phyloP scores from a whole-genome alignment of 768 basidiomycete genomes.

The Suillus weaverae region DNA sequence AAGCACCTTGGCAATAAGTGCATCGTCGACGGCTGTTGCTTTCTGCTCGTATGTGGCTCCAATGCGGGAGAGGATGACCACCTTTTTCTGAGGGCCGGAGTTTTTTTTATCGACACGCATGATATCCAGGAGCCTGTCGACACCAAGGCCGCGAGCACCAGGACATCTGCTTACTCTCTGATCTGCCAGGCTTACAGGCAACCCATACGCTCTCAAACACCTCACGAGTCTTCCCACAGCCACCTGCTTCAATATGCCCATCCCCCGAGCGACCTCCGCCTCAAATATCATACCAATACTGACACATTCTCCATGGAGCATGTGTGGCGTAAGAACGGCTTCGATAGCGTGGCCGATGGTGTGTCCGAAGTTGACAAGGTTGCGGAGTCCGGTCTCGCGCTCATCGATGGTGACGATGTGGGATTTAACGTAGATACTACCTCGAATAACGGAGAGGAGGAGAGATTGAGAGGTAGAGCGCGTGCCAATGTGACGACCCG shows the following conservation, averaged over 20 bases:
- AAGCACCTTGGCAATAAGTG: constrained; percentile 78
- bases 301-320: constrained; percentile 96
- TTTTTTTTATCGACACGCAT: constrained; percentile 99
- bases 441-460: constrained; percentile 87
- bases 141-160: constrained; percentile 67
- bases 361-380: constrained; percentile 99
- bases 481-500: constrained; percentile 57
- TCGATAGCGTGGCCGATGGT: constrained; percentile 99
- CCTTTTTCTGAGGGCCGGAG: constrained; percentile 86
- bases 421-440: constrained; percentile 92
- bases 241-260: constrained; percentile 88
- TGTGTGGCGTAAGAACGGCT: constrained; percentile 88
- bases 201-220: constrained; percentile 86
- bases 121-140: constrained; percentile 83
- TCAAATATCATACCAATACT: constrained; percentile 96
- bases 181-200: constrained; percentile 81
- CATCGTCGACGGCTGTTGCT: constrained; percentile 83
- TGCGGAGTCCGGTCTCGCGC: constrained; percentile 93
- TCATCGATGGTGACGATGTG: constrained; percentile 98
- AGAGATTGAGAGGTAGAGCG: constrained; percentile 79
- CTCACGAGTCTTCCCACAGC: constrained; percentile 88
- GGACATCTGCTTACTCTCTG: constrained; percentile 74
- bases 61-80: constrained; percentile 88
- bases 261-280: constrained; percentile 86
- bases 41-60: constrained; percentile 91